phyloP scores from a whole-genome alignment of 345 rosid genomes.

The Populus euphratica region DNA sequence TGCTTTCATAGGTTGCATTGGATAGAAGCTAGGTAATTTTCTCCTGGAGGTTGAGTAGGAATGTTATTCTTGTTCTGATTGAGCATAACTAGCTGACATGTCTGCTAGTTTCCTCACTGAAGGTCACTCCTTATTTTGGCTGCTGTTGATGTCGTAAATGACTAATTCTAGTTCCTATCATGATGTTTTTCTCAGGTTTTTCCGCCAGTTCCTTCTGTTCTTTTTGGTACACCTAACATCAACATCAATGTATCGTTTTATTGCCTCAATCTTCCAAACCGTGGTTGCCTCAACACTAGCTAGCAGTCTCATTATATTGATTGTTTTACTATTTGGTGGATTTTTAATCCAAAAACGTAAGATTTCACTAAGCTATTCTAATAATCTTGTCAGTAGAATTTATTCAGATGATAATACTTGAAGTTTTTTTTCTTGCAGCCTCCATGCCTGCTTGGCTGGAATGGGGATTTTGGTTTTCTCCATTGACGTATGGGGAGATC shows the following conservation, averaged over 20 bases:
- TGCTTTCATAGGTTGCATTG: too few relatives aligned
- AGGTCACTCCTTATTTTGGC: background rate
- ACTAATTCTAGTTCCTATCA: background rate
- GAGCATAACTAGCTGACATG: too few relatives aligned
- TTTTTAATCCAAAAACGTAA: slow-evolving; percentile 59
- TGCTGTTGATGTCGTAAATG: background rate
- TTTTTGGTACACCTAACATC: slow-evolving; percentile 59
- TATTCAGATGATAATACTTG: background rate
- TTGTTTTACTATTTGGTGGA: slow-evolving; percentile 53
- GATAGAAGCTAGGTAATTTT: too few relatives aligned
- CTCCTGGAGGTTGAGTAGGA: too few relatives aligned
- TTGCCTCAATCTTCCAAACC: slow-evolving; percentile 60
- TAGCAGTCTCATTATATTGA: slow-evolving; percentile 43
- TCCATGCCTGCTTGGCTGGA: slow-evolving; percentile 66
- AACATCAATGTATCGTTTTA: slow-evolving; percentile 61
- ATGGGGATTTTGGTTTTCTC: slow-evolving; percentile 80
- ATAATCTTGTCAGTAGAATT: background rate
- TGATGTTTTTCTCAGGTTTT: slow-evolving; percentile 43
- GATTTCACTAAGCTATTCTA: background rate
- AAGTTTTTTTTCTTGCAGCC: slow-evolving; percentile 39
- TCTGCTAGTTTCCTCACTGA: too few relatives aligned
- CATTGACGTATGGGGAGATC: slow-evolving; percentile 62
- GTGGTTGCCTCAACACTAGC: slow-evolving; percentile 41
- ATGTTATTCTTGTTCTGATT: too few relatives aligned
- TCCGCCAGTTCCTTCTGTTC: slow-evolving; percentile 53